Percentiles rank a stretch among this genome's conserved stretches.
These are phyloP conservation scores for Tetracladium marchalianum DNA, from an alignment of 495 filamentous ascomycete genomes.

Conservation along the genomic window DNA sequence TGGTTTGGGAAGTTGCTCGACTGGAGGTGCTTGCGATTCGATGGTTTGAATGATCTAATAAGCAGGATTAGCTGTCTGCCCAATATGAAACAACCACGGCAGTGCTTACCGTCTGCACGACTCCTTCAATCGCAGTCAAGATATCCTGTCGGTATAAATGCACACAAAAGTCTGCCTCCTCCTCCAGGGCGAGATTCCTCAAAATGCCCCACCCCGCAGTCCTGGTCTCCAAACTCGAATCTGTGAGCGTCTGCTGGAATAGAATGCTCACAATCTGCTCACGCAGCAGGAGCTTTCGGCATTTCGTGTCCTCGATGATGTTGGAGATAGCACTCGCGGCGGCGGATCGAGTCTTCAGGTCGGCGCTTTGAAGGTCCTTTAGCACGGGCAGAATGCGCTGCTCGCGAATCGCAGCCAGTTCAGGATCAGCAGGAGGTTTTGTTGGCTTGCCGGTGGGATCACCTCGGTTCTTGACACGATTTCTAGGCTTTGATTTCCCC, in stretches of 20 bases:
- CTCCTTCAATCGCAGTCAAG: constrained; percentile 42
- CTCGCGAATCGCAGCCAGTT: constrained; percentile 45
- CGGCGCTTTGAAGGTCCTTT: constrained; percentile 42
- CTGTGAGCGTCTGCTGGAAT: constrained; percentile 49
- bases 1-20: constrained; percentile 33
- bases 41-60: constrained; percentile 34
- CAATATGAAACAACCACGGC: neutral
- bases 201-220: constrained; percentile 53
- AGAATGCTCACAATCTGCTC: constrained; percentile 51
- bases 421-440: constrained; percentile 44
- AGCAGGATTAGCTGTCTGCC: neutral
- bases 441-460: constrained; percentile 37
- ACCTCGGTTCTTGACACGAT: constrained; percentile 12
- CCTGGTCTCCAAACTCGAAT: constrained; percentile 44
- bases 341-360: constrained; percentile 39
- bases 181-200: constrained; percentile 43
- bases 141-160: constrained; percentile 48
- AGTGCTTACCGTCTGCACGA: constrained; percentile 35
- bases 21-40: constrained; percentile 24
- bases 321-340: constrained; percentile 46
- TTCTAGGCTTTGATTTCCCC: constrained; percentile 20
- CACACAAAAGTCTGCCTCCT: constrained; percentile 52
- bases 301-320: constrained; percentile 46
- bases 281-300: constrained; percentile 46
- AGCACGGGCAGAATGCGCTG: constrained; percentile 46